A percentile compares a stretch with the other conserved stretches of the same genome.
Conservation (phyloP, 129 eudicot genomes). For the carrot (Daucus carota) region DH1_v3.0 NC_030383.2:39805501-39806000, state of each 20-base stretch:
- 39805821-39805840: neutral
- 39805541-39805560: slow-evolving; percentile 56
- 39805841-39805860: neutral
- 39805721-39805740: neutral
- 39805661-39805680: slow-evolving; percentile 43
- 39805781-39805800: neutral
- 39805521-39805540: slow-evolving; percentile 33
- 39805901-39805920: neutral
- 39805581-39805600: slow-evolving; percentile 54
- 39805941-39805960: neutral
- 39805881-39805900: neutral
- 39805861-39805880: neutral
- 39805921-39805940: neutral
- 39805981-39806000: neutral
- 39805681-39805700: slow-evolving; percentile 76
- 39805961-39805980: neutral
- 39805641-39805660: slow-evolving; percentile 46
- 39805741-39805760: neutral
- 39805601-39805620: slow-evolving; percentile 42
- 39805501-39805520: slow-evolving; percentile 36
- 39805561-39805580: slow-evolving; percentile 46
- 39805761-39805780: neutral
- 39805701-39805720: neutral
- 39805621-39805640: slow-evolving; percentile 55
- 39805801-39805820: neutral